Evolutionary conservation across 495 filamentous ascomycete genomes (phyloP), one percentile per base, ranked within the genome.

Genomic region (Aspergillus bridgeri): DNA sequence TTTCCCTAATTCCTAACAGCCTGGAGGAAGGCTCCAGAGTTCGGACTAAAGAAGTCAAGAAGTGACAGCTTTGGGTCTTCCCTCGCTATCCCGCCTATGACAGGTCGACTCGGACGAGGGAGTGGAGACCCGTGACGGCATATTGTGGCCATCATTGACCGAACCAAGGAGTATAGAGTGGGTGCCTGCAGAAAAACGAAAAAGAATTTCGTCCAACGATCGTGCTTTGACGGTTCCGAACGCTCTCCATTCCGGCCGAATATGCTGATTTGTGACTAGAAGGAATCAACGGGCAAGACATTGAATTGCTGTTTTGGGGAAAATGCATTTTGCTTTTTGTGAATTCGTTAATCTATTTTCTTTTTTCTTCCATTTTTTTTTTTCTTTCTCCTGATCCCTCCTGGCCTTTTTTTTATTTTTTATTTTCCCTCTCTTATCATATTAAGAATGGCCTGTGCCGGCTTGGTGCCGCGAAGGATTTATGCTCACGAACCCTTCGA

Each of bases 211-310:
- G 24, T 25, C 24, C 21, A 50, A 24, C 22, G 24, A 50, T 24
- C 21, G 19, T 24, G 21, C 20, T 23, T 13, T 8, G 21, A 21
- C 22, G 15, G 3, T 27, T 25, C 53, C 53, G 43, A 56, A 56
- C 21, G 23, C 53, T 48, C 53, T 23, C 53, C 25, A 24, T 56
- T 56, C 53, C 53, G 53, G 53, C 56, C 52, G 60, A 59, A 53
- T 19, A 25, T 24, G 17, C 53, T 50, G 29, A 29, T 54, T 60
- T 38, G n/a, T n/a, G 33, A 38, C 33, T 9, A 33, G 33, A 38
- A 38, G 33, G 33, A n/a, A 38, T 38, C 11, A 38, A 38, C 11
- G 33, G 33, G 33, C 33, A 38, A 38, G 33, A 38, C 33, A 38
- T 38, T 38, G 13, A 15, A 11, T 38, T 38, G 7, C 33, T 15